phyloP scores from a whole-genome alignment of 2,329 filamentous ascomycete genomes.

The Exophiala sp. region DNA sequence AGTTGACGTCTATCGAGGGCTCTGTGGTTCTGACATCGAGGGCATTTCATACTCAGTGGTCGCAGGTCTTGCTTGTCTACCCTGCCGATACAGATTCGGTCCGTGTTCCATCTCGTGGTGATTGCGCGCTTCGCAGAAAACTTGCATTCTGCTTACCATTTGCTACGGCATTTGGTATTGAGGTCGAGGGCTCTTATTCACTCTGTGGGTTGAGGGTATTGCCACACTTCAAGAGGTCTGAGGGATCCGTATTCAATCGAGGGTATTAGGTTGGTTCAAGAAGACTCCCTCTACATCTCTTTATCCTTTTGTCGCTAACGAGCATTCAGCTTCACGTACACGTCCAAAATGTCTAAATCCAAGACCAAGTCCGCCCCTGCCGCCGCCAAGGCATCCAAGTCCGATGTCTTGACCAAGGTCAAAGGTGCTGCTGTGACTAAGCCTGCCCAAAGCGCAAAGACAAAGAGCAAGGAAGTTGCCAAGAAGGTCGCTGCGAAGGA shows the following conservation, averaged over 20 bases:
- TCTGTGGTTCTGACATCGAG: conserved; percentile 21
- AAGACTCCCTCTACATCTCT: background rate
- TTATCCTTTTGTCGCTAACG: conserved; percentile 7
- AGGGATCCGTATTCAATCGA: conserved; percentile 9
- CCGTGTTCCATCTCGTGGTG: conserved; percentile 9
- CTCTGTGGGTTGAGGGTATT: conserved; percentile 25
- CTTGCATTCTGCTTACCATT: conserved; percentile 19
- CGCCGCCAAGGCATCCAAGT: conserved; percentile 33
- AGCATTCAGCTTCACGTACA: conserved; percentile 6
- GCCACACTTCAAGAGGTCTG: conserved; percentile 7
- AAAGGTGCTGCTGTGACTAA: conserved; percentile 45
- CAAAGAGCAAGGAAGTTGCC: conserved; percentile 43
- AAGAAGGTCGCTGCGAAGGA: conserved; percentile 38
- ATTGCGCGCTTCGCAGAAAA: conserved; percentile 20
- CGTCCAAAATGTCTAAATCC: conserved; percentile 42
- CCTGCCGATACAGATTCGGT: conserved; percentile 12
- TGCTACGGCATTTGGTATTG: conserved; percentile 21
- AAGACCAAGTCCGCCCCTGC: conserved; percentile 40
- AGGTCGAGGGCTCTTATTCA: conserved; percentile 26
- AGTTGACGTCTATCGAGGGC: conserved; percentile 26
- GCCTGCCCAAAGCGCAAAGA: conserved; percentile 39
- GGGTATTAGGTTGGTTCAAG: conserved; percentile 11
- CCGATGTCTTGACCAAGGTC: conserved; percentile 42
- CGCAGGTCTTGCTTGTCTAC: conserved; percentile 23
- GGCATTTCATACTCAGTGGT: conserved; percentile 10